Evolutionary conservation across 441 rosid species (phyloP), one percentile per base, ranked within the genome.

Genomic region (Capsella rubella): DNA sequence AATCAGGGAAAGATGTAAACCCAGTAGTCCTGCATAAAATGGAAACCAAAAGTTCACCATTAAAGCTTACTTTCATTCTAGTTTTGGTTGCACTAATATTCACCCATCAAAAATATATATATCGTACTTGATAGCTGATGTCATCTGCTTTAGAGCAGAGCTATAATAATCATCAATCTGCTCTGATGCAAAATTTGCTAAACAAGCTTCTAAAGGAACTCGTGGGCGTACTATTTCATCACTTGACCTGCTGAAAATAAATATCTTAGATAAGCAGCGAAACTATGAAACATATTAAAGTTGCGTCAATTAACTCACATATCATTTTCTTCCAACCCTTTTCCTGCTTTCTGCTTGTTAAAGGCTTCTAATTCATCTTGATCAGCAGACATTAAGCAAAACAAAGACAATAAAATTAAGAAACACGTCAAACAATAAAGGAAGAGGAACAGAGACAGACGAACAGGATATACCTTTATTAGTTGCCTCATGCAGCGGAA

Each of bases 1-100:
- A 95, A 81, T 91, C 98, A 67, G 99, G 98, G 83, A 95, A 95
- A 62, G 99, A 90, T 72, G 99, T 91, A 59, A 95, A 81, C 40
- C 99, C 91, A 76, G 95, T 86, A 61, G 90, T 84, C 90, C 99
- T 95, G 85, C 81, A 70, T 31, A 66, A 75, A 75, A 71, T 37
- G 49, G 64, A 53, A 68, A 39, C 50, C 25, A 72, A 18, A 65
- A 28, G 45, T 66, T 32, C 51, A 66, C 50, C 67, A 40, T 32
- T 58, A 14, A 25, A 18, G 37, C 49, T 53, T 16, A 28, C 50
- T 39, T 47, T 7, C 74, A 37, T 47, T 69, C 25, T 61, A 46
- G 45, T 49, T 45, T 58, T 7, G 2, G 34, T 67, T 73, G 27
- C 13, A 3, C 47, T 59, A 25, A 46, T 6, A 57, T 62, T 69